Percentiles rank a stretch among this genome's conserved stretches.
Evolutionary conservation across 1,284 basidiomycete species (phyloP).

Genomic region (Marasmius fiardii): DNA sequence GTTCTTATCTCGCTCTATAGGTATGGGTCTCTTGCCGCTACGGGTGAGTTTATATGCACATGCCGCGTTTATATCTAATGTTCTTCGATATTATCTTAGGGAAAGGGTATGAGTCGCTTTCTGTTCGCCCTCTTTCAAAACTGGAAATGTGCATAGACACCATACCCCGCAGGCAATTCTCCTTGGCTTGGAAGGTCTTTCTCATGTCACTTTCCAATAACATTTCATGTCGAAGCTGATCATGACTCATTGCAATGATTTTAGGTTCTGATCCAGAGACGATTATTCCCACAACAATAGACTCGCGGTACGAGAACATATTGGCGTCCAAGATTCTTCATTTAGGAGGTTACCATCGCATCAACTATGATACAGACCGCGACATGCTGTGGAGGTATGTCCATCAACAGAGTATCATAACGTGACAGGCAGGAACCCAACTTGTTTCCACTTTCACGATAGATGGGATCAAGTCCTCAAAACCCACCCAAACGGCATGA

Average conservation of each 20-base stretch:
- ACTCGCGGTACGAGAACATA: conserved; percentile 72
- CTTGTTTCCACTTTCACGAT: neutral
- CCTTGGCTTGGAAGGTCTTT: conserved; percentile 80
- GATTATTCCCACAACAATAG: conserved; percentile 79
- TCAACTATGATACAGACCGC: conserved; percentile 81
- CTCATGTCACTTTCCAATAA: conserved; percentile 18
- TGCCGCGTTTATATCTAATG: neutral
- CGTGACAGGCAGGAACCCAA: too few species aligned
- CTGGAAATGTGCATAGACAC: conserved; percentile 51
- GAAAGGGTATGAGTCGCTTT: conserved; percentile 58
- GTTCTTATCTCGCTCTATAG: conserved; percentile 29
- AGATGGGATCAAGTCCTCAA: conserved; percentile 75
- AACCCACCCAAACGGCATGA: conserved; percentile 88
- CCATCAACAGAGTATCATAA: too few species aligned
- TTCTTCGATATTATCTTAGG: conserved; percentile 44
- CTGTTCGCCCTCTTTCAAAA: conserved; percentile 1
- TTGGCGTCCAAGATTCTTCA: conserved; percentile 61
- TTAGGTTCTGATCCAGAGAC: conserved; percentile 79
- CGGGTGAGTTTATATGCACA: conserved; percentile 41
- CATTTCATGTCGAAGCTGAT: neutral
- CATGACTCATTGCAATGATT: neutral
- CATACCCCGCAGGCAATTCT: conserved; percentile 94
- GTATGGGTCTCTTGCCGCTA: conserved; percentile 77
- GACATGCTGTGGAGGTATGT: conserved; percentile 83
- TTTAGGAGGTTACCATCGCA: conserved; percentile 70